Conservation (phyloP, 805 yeast species). For the Priceomyces carsonii region DNA sequence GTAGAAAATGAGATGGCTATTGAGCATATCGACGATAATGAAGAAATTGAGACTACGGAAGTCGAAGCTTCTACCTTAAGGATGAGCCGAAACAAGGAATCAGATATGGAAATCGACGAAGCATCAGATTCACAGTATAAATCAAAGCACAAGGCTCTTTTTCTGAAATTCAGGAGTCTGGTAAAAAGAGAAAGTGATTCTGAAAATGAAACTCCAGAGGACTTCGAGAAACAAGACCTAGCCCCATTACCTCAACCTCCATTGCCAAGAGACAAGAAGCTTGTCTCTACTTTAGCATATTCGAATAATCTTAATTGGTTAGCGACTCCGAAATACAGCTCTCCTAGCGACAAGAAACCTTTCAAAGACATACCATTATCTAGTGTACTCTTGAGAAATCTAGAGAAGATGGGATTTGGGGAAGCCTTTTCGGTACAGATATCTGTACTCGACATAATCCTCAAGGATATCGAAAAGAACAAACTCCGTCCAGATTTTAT, state of each 20-base stretch:
- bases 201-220: constrained; percentile 18
- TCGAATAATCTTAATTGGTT: constrained; percentile 60
- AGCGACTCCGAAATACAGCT: constrained; percentile 58
- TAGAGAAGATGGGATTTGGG: constrained; percentile 45
- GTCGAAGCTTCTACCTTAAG: no score
- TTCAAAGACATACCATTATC: constrained; percentile 53
- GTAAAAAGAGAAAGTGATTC: constrained; percentile 10
- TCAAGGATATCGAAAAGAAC: constrained; percentile 44
- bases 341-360: constrained; percentile 45
- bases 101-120: neutral
- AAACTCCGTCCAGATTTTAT: constrained; percentile 49
- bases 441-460: constrained; percentile 57
- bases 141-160: constrained; percentile 50
- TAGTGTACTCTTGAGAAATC: constrained; percentile 44
- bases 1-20: no score
- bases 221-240: constrained; percentile 33
- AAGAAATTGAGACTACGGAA: no score
- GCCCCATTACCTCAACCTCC: constrained; percentile 87
- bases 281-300: constrained; percentile 27
- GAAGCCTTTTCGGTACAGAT: constrained; percentile 79
- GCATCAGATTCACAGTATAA: constrained; percentile 10
- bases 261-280: constrained; percentile 52
- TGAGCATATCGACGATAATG: no score
- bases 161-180: constrained; percentile 49
- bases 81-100: neutral